These are phyloP conservation scores for Solanum arcanum DNA, from an alignment of 257 asterid genomes.

Conservation along the genomic window DNA sequence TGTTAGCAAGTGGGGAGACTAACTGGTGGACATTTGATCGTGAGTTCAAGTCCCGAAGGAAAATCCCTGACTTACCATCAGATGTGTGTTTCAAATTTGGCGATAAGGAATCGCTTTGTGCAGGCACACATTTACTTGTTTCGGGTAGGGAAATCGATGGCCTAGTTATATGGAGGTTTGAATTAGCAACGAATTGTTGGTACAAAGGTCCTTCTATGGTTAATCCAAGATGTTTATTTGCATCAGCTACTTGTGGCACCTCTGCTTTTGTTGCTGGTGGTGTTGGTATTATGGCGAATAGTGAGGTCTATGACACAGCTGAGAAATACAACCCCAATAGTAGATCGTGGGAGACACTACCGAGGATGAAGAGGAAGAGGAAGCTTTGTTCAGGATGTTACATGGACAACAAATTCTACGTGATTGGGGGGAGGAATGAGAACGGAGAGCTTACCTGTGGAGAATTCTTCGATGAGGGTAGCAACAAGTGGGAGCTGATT, in stretches of 20 bases:
- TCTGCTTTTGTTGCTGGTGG: slow-evolving; percentile 72
- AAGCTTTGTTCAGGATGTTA: slow-evolving; percentile 53
- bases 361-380: slow-evolving; percentile 47
- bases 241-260: slow-evolving; percentile 56
- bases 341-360: slow-evolving; percentile 50
- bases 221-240: slow-evolving; percentile 63
- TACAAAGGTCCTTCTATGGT: slow-evolving; percentile 59
- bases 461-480: slow-evolving; percentile 41
- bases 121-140: slow-evolving; percentile 57
- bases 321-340: slow-evolving; percentile 43
- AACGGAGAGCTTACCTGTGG: slow-evolving; percentile 60
- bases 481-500: slow-evolving; percentile 50
- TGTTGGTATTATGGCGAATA: slow-evolving; percentile 16
- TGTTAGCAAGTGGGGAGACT: slow-evolving; percentile 57
- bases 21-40: slow-evolving; percentile 66
- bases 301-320: slow-evolving; percentile 33
- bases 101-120: slow-evolving; percentile 68
- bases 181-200: slow-evolving; percentile 49
- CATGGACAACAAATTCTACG: slow-evolving; percentile 61
- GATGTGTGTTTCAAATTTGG: slow-evolving; percentile 49
- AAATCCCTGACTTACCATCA: slow-evolving; percentile 52
- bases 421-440: slow-evolving; percentile 57
- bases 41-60: slow-evolving; percentile 38
- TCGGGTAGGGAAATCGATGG: slow-evolving; percentile 63
- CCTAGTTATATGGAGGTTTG: slow-evolving; percentile 58